Conservation (phyloP, 352 stramenopile genomes). For the Peronospora farinosa region DNA sequence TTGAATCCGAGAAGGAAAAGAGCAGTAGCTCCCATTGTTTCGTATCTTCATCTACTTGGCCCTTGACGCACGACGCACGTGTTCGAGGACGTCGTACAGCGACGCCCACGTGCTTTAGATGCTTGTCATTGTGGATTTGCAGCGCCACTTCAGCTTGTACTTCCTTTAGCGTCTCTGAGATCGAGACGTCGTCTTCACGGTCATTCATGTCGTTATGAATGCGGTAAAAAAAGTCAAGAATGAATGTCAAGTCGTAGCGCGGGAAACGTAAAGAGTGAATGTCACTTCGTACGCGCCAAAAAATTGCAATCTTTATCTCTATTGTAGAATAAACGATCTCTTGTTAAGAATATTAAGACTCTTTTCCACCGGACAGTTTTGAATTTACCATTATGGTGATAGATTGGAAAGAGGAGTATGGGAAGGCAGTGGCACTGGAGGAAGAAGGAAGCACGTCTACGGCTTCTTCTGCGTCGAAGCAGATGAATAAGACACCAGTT, state of each 20-base stretch:
- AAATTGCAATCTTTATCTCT: background rate
- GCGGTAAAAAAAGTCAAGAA: slow-evolving; percentile 6
- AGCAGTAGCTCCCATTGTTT: slow-evolving; percentile 82
- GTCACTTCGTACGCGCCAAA: background rate
- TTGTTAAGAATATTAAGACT: slow-evolving; percentile 1
- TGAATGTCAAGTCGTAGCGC: slow-evolving; percentile 8
- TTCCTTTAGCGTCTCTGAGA: slow-evolving; percentile 16
- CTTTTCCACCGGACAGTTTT: slow-evolving; percentile 14
- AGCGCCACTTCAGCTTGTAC: slow-evolving; percentile 62
- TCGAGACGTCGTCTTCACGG: slow-evolving; percentile 28
- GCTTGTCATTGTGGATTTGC: slow-evolving; percentile 74
- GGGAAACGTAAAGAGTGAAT: background rate
- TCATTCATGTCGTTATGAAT: slow-evolving; percentile 26
- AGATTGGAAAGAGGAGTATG: slow-evolving; percentile 24
- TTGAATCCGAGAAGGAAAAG: slow-evolving; percentile 79
- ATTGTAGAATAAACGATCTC: background rate
- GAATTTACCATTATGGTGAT: slow-evolving; percentile 5
- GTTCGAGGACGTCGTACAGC: slow-evolving; percentile 60
- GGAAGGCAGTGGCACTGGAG: slow-evolving; percentile 17
- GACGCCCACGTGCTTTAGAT: slow-evolving; percentile 78
- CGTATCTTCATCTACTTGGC: slow-evolving; percentile 59
- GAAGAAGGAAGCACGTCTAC: slow-evolving; percentile 3
- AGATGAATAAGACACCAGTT: slow-evolving; percentile 4
- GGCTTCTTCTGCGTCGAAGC: background rate
- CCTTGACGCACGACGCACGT: slow-evolving; percentile 74